Evolutionary conservation across 2,329 filamentous ascomycete genomes (phyloP).

Genomic region (Metarhizium guizhouense): DNA sequence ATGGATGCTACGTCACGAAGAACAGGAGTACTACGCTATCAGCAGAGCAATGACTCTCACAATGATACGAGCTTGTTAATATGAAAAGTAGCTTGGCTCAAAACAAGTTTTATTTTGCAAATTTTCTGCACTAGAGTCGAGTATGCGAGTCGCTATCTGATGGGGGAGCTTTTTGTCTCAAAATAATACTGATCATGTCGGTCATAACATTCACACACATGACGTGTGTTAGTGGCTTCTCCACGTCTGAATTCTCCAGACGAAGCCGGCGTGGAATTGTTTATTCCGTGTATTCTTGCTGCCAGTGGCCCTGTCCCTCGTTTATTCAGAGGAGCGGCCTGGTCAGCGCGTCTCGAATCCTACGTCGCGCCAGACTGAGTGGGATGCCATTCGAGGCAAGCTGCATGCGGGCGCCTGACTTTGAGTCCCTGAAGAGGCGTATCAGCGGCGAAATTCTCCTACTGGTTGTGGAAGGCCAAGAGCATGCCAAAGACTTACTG

Average conservation of each 20-base stretch:
- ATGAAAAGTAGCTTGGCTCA: neutral
- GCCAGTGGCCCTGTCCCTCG: too few relatives aligned
- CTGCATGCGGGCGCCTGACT: neutral
- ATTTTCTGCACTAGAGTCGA: constrained; percentile 1
- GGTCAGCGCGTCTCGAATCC: constrained; percentile 8
- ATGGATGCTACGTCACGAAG: neutral
- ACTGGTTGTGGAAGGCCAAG: neutral
- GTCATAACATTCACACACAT: constrained; percentile 3
- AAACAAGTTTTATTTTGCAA: neutral
- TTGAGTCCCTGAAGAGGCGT: constrained; percentile 1
- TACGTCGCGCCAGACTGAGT: constrained; percentile 5
- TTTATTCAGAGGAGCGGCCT: constrained; percentile 3
- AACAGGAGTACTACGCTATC: neutral
- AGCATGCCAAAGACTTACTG: constrained; percentile 9
- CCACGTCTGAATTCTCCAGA: neutral
- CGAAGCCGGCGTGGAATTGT: neutral
- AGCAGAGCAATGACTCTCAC: neutral
- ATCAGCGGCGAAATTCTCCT: neutral
- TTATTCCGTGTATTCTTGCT: neutral
- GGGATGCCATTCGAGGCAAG: neutral
- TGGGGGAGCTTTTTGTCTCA: constrained; percentile 1
- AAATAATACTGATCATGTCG: constrained; percentile 1
- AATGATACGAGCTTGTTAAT: neutral
- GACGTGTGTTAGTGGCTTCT: neutral
- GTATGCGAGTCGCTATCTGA: constrained; percentile 1